Evolutionary conservation across 2,329 filamentous ascomycete genomes (phyloP).

Genomic region (Pleoardoris graminearum): DNA sequence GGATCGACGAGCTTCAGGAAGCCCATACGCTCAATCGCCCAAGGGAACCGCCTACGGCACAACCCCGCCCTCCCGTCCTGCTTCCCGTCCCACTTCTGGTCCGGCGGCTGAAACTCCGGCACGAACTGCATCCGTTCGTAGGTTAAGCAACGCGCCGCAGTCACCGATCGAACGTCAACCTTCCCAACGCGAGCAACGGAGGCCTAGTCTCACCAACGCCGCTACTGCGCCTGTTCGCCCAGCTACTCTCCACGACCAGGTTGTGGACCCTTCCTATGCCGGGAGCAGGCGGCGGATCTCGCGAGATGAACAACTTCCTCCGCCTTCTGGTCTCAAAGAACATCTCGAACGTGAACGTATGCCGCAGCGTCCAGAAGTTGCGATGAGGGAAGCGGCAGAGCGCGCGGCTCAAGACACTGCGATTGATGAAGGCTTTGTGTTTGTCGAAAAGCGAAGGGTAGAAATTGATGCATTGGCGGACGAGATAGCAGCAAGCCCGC

Average conservation of each 20-base stretch:
- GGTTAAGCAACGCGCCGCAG: slow-evolving; percentile 40
- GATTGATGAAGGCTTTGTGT: slow-evolving; percentile 90
- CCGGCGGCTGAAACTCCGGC: slow-evolving; percentile 32
- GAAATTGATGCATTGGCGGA: slow-evolving; percentile 98
- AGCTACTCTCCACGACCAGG: slow-evolving; percentile 40
- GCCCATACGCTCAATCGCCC: slow-evolving; percentile 39
- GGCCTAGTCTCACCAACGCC: slow-evolving; percentile 50
- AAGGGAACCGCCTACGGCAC: slow-evolving; percentile 32
- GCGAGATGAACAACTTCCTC: slow-evolving; percentile 49
- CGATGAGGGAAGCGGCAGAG: slow-evolving; percentile 57
- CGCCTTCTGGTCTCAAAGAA: slow-evolving; percentile 54
- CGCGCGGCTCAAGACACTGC: slow-evolving; percentile 82
- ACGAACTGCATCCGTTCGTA: slow-evolving; percentile 27
- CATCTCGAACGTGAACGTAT: slow-evolving; percentile 49
- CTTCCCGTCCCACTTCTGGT: slow-evolving; percentile 36
- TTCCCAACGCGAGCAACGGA: slow-evolving; percentile 45
- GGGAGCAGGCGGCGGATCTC: slow-evolving; percentile 67
- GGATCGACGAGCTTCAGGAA: slow-evolving; percentile 33
- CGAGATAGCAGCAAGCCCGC: slow-evolving; percentile 83
- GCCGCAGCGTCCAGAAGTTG: slow-evolving; percentile 46
- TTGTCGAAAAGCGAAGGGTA: slow-evolving; percentile 92
- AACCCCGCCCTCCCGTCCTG: slow-evolving; percentile 41
- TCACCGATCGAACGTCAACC: slow-evolving; percentile 40
- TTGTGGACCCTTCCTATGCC: slow-evolving; percentile 40
- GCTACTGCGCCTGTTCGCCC: slow-evolving; percentile 52